phyloP scores from a whole-genome alignment of 768 basidiomycete genomes.

The Leccinellum rugosiceps region DNA sequence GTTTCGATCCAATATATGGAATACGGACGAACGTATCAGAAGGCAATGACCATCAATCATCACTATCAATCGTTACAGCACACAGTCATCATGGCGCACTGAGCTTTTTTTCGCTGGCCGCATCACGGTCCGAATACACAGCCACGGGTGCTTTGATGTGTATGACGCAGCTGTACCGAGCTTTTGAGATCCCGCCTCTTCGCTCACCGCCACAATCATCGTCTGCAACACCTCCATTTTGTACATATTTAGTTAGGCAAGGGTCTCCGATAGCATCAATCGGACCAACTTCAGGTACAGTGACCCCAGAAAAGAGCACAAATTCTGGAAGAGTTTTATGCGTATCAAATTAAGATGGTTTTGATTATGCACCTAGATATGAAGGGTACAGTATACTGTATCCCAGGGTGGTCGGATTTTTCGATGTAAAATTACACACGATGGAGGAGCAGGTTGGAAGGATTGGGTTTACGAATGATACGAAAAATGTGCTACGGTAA shows the following conservation, averaged over 20 bases:
- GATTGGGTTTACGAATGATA: conserved; percentile 5
- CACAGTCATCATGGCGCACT: background rate
- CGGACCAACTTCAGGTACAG: background rate
- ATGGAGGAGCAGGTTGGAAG: background rate
- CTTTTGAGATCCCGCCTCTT: background rate
- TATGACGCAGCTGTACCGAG: background rate
- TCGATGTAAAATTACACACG: conserved; percentile 23
- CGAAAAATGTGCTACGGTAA: conserved; percentile 17
- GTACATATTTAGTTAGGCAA: background rate
- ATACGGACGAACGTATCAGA: background rate
- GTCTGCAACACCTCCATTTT: background rate
- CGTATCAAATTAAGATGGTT: conserved; percentile 15
- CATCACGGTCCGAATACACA: background rate
- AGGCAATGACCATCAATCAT: background rate
- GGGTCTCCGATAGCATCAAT: background rate
- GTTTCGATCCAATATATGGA: background rate
- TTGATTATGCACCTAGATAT: conserved; percentile 13
- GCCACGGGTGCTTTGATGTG: background rate
- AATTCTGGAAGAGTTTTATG: conserved; percentile 1
- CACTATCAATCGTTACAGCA: background rate
- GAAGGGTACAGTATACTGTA: conserved; percentile 6
- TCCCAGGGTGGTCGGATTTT: conserved; percentile 11
- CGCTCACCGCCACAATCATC: background rate
- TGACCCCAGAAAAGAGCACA: background rate
- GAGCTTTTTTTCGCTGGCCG: no score